Conservation (phyloP, 352 stramenopile genomes). For the Globisporangium polare region DNA sequence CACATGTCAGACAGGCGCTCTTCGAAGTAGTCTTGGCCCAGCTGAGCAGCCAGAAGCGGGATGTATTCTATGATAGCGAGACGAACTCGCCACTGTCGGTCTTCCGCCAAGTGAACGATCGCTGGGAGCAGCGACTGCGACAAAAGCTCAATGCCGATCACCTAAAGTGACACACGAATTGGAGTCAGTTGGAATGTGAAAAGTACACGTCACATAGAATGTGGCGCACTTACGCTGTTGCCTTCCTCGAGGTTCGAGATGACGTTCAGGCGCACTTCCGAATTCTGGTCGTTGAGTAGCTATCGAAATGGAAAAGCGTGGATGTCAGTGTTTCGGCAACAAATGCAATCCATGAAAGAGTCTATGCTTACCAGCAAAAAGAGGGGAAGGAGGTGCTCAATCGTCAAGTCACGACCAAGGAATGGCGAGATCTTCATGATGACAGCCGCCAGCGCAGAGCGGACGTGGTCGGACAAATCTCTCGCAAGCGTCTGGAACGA, state of each 20-base stretch:
- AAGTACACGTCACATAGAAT: not conserved
- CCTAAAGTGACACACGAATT: constrained; percentile 25
- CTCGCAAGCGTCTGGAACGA: constrained; percentile 93
- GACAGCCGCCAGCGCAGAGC: constrained; percentile 92
- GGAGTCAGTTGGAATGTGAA: not conserved
- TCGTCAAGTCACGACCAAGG: constrained; percentile 91
- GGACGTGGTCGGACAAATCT: constrained; percentile 96
- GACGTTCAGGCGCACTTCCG: constrained; percentile 98
- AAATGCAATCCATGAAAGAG: too few species aligned
- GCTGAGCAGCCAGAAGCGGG: constrained; percentile 93
- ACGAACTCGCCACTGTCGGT: constrained; percentile 98
- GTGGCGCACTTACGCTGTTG: constrained; percentile 78
- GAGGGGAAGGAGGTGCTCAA: constrained; percentile 93
- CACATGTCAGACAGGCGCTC: constrained; percentile 94
- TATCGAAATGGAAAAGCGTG: constrained; percentile 19
- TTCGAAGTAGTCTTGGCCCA: constrained; percentile 96
- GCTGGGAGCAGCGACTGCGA: constrained; percentile 96
- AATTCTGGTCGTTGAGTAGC: constrained; percentile 95
- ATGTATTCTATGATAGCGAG: constrained; percentile 99
- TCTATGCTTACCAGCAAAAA: constrained; percentile 88
- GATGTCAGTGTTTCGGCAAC: not conserved
- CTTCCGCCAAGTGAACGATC: constrained; percentile 97
- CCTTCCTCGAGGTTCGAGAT: constrained; percentile 97
- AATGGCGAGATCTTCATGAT: constrained; percentile 95
- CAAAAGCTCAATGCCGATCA: constrained; percentile 97